Base-by-base conservation (phyloP, 2,329 filamentous ascomycete species). In the Huntiella savannae region DNA sequence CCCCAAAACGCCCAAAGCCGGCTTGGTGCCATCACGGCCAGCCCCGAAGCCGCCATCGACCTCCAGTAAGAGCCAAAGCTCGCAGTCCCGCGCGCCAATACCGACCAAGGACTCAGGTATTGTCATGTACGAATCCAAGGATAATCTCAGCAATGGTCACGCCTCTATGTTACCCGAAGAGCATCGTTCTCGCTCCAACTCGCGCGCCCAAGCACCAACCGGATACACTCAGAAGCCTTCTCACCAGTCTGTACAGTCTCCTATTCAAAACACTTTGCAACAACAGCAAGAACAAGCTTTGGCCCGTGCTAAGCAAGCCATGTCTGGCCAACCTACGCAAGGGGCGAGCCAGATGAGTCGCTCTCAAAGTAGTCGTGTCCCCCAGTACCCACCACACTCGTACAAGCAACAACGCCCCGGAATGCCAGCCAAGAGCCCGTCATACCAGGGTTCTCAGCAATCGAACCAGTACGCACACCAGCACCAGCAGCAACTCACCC, bases 271-370 rank as follows among this genome's bases (percentile, higher is more conserved):
- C 13, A 57, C 77, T 43, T 62, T 75, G 59, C 79, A 91, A 55
- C 84, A 91, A 55, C 84, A 94, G 58, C 86, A 93, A 58, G 82
- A 92, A 56, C 81, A 87, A 56, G 82, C 83, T 34, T 76, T 88
- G 70, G 75, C 76, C 5, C 76, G 82, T 53, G 80, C 82, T 3
- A 82, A 92, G 57, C 80, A 86, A 53, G 76, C 80, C 51, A 79
- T 85, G 66, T 69, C 71, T 28, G 73, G 75, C 32, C 77, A 84
- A 54, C 61, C 92, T 5, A 73, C 80, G 48, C 75, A 82, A 52
- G 79, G 74, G 52, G 71, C 79, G 47, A 88, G 84, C 63, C 83
- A 87, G 59, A 74, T 77, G 55, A 39, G 19, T 12, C 22, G 39
- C 22, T 64, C 69, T 12, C 69, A 71, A 74, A 78, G 53, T 42